Evolutionary conservation across 805 yeast genomes (phyloP).

Genomic region (Metschnikowia proteae): DNA sequence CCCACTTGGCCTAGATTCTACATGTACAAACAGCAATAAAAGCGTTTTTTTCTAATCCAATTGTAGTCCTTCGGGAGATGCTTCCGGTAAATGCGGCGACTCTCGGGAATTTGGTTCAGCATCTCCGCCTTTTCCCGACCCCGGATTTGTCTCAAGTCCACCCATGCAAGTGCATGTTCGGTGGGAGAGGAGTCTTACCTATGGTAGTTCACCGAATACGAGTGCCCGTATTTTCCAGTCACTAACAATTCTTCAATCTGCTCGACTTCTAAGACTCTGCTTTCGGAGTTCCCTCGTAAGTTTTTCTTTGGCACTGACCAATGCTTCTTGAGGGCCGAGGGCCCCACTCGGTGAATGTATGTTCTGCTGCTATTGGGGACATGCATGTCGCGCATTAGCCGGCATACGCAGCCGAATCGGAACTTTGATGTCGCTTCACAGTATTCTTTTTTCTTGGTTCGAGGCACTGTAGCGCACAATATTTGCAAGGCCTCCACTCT

Average conservation of each 20-base stretch:
- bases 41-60: too few relatives aligned
- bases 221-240: too few relatives aligned
- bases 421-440: background rate
- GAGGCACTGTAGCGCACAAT: background rate
- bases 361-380: background rate
- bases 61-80: background rate
- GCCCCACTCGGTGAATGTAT: background rate
- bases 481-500: background rate
- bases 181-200: background rate
- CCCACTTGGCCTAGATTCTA: background rate
- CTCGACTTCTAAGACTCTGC: too few relatives aligned
- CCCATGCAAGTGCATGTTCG: background rate
- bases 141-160: background rate
- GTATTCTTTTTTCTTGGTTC: background rate
- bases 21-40: background rate
- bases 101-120: background rate
- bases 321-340: background rate
- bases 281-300: too few relatives aligned
- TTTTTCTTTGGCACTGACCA: background rate
- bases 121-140: background rate
- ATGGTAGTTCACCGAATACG: too few relatives aligned
- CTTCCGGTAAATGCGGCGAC: background rate
- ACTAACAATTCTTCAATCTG: too few relatives aligned
- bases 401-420: slow-evolving; percentile 3
- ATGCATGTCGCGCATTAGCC: slow-evolving; percentile 4